Evolutionary conservation across 179 eudicot species (phyloP), one percentile per base, ranked within the genome.

Genomic region (Silene noctiflora): DNA sequence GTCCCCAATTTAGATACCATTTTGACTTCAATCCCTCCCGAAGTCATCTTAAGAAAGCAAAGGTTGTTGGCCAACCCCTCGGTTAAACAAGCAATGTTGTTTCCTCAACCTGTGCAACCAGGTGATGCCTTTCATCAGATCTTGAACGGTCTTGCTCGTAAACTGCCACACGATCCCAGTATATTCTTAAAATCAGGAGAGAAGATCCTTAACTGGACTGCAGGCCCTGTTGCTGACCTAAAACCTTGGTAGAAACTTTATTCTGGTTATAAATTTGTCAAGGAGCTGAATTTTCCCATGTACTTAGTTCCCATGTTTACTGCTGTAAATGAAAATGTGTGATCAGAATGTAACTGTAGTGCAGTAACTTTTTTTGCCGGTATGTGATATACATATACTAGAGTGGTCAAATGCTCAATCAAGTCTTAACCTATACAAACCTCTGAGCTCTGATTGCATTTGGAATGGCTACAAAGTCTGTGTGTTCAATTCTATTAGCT

Each of bases 61-160:
- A 91, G 97, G 77, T 81, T 93, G 80, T 89, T 93, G 4, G 97
- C 97, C 22, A 93, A 93, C 81, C 98, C 98, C 78, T 93, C 96
- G 0, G 91, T 93, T 86, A 93, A 93, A 72, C 96, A 91, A 77
- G 98, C 98, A 2, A 93, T 93, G 98, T 80, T 93, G 73, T 91
- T 93, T 58, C 98, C 98, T 33, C 90, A 89, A 31, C 98, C 98
- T 16, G 98, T 91, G 75, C 98, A 93, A 81, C 73, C 94, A 0
- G 90, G 98, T 63, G 98, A 93, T 61, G 93, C 98, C 39, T 93
- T 93, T 78, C 98, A 93, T 84, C 98, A 93, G 76, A 93, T 93
- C 22, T 79, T 93, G 80, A 93, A 93, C 39, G 98, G 98, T 19
- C 98, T 93, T 39, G 98, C 96, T 3, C 90, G 96, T n/a, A 93